These are phyloP conservation scores for Plasmopara halstedii DNA, from an alignment of 352 stramenopile species.

Conservation along the genomic window DNA sequence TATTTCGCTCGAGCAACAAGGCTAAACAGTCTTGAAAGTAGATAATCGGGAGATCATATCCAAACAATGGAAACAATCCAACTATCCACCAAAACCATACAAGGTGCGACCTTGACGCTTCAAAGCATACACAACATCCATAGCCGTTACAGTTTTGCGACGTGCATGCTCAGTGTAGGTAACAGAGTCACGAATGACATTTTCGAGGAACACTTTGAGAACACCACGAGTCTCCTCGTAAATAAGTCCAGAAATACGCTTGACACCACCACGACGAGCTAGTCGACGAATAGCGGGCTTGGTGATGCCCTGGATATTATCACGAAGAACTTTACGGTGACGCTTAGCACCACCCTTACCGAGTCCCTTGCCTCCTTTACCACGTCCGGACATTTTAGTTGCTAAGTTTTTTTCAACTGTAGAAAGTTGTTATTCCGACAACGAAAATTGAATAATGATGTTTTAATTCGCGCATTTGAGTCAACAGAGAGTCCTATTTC, in stretches of 20 bases:
- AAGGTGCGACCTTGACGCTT: constrained; percentile 95
- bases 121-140: constrained; percentile 97
- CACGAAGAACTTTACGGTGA: constrained; percentile 83
- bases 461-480: background rate
- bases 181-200: constrained; percentile 94
- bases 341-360: constrained; percentile 80
- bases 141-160: constrained; percentile 96
- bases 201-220: constrained; percentile 98
- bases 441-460: constrained; percentile 58
- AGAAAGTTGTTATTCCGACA: constrained; percentile 16
- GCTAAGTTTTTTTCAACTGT: constrained; percentile 7
- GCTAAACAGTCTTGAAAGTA: background rate
- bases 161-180: constrained; percentile 95
- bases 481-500: too few species aligned
- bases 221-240: constrained; percentile 98
- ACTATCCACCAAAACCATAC: constrained; percentile 90
- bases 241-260: constrained; percentile 97
- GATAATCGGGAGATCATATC: constrained; percentile 1
- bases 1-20: constrained; percentile 2
- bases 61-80: background rate
- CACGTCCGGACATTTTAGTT: constrained; percentile 58
- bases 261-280: constrained; percentile 95
- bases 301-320: constrained; percentile 91
- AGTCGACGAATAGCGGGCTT: constrained; percentile 96
- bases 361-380: constrained; percentile 64